Evolutionary conservation across 2,329 filamentous ascomycete genomes (phyloP).

Genomic region (Pestalotiopsis sp.): DNA sequence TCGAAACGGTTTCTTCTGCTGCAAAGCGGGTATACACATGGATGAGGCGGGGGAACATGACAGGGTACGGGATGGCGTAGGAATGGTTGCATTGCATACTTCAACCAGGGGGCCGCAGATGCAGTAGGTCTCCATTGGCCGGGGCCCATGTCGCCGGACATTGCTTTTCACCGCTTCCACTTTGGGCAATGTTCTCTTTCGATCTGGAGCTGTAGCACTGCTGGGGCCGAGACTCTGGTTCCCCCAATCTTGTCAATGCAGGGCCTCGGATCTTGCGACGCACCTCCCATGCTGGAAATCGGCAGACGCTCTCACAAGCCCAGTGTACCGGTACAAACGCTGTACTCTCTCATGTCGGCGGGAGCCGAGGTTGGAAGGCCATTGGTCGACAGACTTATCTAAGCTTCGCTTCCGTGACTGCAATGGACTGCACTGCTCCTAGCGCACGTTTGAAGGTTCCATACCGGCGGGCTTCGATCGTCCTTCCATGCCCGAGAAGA

Average conservation of each 20-base stretch:
- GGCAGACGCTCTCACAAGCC: not conserved
- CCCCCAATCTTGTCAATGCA: not conserved
- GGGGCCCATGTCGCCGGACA: not conserved
- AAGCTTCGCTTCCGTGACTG: not conserved
- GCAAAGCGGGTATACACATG: constrained; percentile 23
- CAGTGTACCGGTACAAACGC: not conserved
- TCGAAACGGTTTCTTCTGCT: constrained; percentile 19
- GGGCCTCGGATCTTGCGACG: not conserved
- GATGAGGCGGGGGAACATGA: constrained; percentile 2
- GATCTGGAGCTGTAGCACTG: not conserved
- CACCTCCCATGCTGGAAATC: not conserved
- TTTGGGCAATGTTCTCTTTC: not conserved
- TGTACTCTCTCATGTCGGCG: not conserved
- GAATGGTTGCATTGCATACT: not conserved
- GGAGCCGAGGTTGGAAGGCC: not conserved
- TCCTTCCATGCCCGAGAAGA: not conserved
- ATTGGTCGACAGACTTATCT: not conserved
- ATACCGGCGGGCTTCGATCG: not conserved
- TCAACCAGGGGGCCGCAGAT: not conserved
- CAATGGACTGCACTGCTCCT: not conserved
- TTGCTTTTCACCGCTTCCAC: not conserved
- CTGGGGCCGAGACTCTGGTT: not conserved
- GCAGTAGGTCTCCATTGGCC: not conserved
- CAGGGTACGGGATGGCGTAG: not conserved
- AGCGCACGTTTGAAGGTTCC: not conserved